phyloP scores from a whole-genome alignment of 2,329 filamentous ascomycete genomes.

The Berkeleyomyces basicola region DNA sequence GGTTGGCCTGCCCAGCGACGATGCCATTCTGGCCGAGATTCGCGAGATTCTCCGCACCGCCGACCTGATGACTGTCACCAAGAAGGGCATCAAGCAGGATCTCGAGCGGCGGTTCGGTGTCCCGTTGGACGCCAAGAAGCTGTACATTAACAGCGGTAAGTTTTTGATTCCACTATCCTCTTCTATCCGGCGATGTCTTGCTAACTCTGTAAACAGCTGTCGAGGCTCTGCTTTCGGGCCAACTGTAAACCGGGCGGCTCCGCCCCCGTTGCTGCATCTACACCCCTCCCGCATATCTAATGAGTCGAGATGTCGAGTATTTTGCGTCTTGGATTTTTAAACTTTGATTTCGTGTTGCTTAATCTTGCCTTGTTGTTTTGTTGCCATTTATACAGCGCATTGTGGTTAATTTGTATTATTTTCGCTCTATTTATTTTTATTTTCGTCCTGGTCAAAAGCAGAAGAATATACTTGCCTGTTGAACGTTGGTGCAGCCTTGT shows the following conservation, averaged over 20 bases:
- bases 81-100: slow-evolving; percentile 94
- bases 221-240: slow-evolving; percentile 61
- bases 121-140: slow-evolving; percentile 68
- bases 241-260: slow-evolving; percentile 35
- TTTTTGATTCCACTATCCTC: slow-evolving; percentile 17
- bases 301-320: not conserved
- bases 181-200: not conserved
- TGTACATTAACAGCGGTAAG: slow-evolving; percentile 87
- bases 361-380: not conserved
- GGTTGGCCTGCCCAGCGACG: slow-evolving; percentile 65
- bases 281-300: slow-evolving; percentile 5
- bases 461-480: not conserved
- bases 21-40: slow-evolving; percentile 83
- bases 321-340: not conserved
- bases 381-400: slow-evolving; percentile 11
- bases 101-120: slow-evolving; percentile 82
- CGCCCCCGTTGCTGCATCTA: not conserved
- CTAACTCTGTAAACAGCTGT: slow-evolving; percentile 33
- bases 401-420: slow-evolving; percentile 4
- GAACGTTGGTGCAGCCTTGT: not conserved
- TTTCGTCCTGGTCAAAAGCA: slow-evolving; percentile 7
- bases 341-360: not conserved
- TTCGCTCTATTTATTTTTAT: not conserved
- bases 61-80: slow-evolving; percentile 94
- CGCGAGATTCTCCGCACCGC: slow-evolving; percentile 80